These are phyloP conservation scores for Leptographium radiaticola DNA, from an alignment of 2,329 filamentous ascomycete species.

Conservation along the genomic window DNA sequence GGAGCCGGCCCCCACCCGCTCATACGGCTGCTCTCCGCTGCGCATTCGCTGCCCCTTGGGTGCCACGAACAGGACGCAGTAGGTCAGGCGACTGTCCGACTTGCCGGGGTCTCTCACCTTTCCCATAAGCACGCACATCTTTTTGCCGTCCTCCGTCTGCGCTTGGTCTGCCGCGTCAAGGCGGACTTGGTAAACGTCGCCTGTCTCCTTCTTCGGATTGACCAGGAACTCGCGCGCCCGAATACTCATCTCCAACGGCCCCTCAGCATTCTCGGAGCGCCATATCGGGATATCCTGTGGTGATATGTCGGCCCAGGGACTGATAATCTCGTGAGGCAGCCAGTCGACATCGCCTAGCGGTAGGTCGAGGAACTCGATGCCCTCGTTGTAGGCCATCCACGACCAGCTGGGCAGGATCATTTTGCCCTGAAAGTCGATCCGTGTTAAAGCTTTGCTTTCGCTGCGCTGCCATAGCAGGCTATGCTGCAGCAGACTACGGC, in stretches of 20 bases:
- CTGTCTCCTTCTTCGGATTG: neutral
- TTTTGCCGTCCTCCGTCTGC: neutral
- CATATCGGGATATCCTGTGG: neutral
- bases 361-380: constrained; percentile 16
- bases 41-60: neutral
- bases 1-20: neutral
- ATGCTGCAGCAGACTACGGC: constrained; percentile 11
- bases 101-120: neutral
- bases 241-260: neutral
- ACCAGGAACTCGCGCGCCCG: neutral
- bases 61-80: neutral
- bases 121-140: neutral
- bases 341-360: constrained; percentile 9
- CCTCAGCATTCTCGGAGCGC: neutral
- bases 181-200: neutral
- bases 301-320: neutral
- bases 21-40: neutral
- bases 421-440: neutral
- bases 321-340: neutral
- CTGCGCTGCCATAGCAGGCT: constrained; percentile 18
- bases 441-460: neutral
- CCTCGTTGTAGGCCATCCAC: constrained; percentile 22
- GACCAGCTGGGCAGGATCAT: constrained; percentile 19
- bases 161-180: neutral
- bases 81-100: neutral